phyloP scores from a whole-genome alignment of 164 flowering plant genomes.

The Piper betle region DNA sequence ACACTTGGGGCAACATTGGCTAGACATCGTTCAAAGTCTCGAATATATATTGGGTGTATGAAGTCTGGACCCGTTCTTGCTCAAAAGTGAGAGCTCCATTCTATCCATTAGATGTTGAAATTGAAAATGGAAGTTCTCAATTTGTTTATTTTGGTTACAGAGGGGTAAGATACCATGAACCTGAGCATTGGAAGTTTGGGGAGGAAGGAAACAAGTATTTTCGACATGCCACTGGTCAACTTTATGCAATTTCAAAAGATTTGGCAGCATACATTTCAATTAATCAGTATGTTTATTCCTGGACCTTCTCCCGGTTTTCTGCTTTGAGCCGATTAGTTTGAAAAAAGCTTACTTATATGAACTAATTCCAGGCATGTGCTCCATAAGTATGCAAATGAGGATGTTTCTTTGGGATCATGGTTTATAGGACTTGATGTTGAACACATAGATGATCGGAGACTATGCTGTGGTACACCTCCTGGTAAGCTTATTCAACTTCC shows the following conservation, averaged over 20 bases:
- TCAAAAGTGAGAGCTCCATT: conserved; percentile 46
- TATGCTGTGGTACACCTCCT: conserved; percentile 91
- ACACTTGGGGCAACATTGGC: conserved; percentile 74
- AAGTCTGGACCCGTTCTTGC: conserved; percentile 96
- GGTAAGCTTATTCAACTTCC: conserved; percentile 25
- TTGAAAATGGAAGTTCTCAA: background rate
- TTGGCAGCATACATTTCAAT: conserved; percentile 73
- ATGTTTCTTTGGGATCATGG: conserved; percentile 91
- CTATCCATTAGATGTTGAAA: background rate
- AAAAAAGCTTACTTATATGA: background rate
- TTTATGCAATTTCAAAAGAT: conserved; percentile 82
- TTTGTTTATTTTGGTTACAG: conserved; percentile 18
- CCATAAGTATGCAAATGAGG: conserved; percentile 86
- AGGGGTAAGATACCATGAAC: conserved; percentile 93
- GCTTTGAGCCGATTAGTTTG: too few species aligned
- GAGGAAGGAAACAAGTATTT: conserved; percentile 89
- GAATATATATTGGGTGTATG: conserved; percentile 95
- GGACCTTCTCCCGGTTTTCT: background rate
- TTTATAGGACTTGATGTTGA: conserved; percentile 88
- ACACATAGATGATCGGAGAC: conserved; percentile 79
- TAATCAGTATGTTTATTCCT: conserved; percentile 50
- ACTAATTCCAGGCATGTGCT: conserved; percentile 53
- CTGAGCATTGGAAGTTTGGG: conserved; percentile 96
- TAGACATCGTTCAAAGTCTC: conserved; percentile 56
- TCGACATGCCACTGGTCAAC: conserved; percentile 98